Percentiles rank a stretch among this genome's conserved stretches.
These are phyloP conservation scores for Zygoascus hellenicus DNA, from an alignment of 1,139 yeast species.

Conservation along the genomic window DNA sequence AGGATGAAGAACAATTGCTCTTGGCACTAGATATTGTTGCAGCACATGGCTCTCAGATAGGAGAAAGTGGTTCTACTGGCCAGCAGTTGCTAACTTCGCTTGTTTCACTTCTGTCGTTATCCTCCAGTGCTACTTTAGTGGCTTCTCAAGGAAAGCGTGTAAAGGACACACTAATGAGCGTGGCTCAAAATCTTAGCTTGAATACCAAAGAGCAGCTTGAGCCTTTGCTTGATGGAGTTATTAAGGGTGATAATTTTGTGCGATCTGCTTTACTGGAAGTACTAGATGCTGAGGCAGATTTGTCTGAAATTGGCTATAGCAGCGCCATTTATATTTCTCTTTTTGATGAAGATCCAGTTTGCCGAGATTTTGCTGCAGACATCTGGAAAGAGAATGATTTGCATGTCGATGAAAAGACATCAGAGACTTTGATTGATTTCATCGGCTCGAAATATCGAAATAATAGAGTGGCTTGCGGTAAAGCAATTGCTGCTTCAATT, in stretches of 20 bases:
- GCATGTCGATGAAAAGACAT: constrained; percentile 43
- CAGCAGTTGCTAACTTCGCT: constrained; percentile 60
- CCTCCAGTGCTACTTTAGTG: constrained; percentile 38
- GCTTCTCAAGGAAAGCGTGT: constrained; percentile 77
- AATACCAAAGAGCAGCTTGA: constrained; percentile 52
- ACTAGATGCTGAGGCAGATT: constrained; percentile 79
- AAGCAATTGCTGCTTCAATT: constrained; percentile 51
- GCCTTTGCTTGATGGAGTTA: constrained; percentile 51
- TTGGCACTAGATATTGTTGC: constrained; percentile 73
- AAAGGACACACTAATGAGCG: constrained; percentile 76
- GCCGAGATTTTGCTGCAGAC: constrained; percentile 58
- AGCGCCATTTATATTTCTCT: constrained; percentile 59
- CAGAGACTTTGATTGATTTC: constrained; percentile 19
- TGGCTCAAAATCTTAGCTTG: constrained; percentile 69
- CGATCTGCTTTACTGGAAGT: constrained; percentile 76
- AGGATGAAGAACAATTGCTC: constrained; percentile 74
- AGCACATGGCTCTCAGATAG: constrained; percentile 69
- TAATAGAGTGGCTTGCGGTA: constrained; percentile 60
- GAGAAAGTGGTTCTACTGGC: constrained; percentile 55
- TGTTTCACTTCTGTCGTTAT: constrained; percentile 41
- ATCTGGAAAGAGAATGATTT: constrained; percentile 76
- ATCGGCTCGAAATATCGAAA: constrained; percentile 19
- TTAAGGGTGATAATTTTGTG: constrained; percentile 64
- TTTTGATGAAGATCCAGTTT: constrained; percentile 64
- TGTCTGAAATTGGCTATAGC: constrained; percentile 50